Evolutionary conservation across 257 asterid species (phyloP), one percentile per base, ranked within the genome.

Genomic region (Capsicum pubescens): DNA sequence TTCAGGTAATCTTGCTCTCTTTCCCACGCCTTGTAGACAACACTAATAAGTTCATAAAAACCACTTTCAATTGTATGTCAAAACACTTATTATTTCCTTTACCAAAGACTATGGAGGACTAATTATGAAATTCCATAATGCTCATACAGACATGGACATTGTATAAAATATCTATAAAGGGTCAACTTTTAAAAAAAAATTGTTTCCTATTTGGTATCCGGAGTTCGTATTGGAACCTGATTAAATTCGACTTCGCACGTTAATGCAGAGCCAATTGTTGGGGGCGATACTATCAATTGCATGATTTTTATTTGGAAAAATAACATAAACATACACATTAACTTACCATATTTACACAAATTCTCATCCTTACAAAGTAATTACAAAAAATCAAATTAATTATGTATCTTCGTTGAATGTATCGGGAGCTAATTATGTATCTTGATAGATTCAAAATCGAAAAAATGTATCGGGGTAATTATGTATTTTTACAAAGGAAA

Each of bases 201-300:
- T 39, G 44, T 59, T n/a, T 59, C 3, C 35, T 0, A 12, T 13
- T 32, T 0, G 19, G 6, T 64, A 5, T 32, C 0, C 0, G 0
- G 6, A 32, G 7, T 3, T 21, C 3, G 9, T 66, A 16, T 66
- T 35, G 1, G 9, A 13, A 2, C 11, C 13, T 17, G 3, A 32
- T 1, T 26, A 66, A 32, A 15, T 66, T 66, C 0, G 14, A 66
- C 4, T 13, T 66, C 15, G 3, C 1, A 3, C 2, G 35, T 35
- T 39, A 39, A 39, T 32, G n/a, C 10, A 3, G 1, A 2, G 7
- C 1, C 32, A 0, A 32, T 12, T 12, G 26, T 32, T 0, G 0
- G 0, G 0, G 2, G 2, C 0, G 5, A 0, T 15, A 0, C 39
- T 26, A 0, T 13, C 3, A 13, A 66, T 26, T 26, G 32, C 3